A percentile compares a stretch with the other conserved stretches of the same genome.
Evolutionary conservation across 1,139 yeast species (phyloP).

Genomic region (Hansenula anomala): DNA sequence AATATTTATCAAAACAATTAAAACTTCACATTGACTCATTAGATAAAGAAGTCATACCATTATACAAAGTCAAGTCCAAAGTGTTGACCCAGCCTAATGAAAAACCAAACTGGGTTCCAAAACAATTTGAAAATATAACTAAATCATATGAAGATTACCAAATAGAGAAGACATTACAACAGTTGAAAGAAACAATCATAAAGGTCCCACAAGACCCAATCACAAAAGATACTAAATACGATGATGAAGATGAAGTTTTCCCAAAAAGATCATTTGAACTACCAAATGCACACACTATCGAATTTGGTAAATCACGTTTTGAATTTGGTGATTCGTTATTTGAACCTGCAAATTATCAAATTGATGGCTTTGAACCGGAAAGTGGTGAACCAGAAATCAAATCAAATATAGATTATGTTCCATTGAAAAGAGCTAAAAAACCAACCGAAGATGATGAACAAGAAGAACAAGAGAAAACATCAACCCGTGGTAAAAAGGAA

Average conservation of each 20-base stretch:
- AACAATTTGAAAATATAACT: conserved; percentile 28
- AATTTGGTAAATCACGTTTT: conserved; percentile 57
- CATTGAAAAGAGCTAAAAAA: conserved; percentile 51
- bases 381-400: conserved; percentile 24
- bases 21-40: conserved; percentile 13
- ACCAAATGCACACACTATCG: conserved; percentile 62
- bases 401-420: conserved; percentile 55
- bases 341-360: conserved; percentile 45
- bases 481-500: conserved; percentile 13
- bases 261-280: conserved; percentile 63
- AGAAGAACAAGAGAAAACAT: no score
- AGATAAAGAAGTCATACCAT: conserved; percentile 21
- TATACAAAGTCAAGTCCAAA: conserved; percentile 23
- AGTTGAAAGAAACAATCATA: conserved; percentile 58
- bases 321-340: conserved; percentile 72
- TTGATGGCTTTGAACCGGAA: conserved; percentile 20
- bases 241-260: conserved; percentile 11
- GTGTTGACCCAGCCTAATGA: conserved; percentile 11
- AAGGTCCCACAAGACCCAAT: conserved; percentile 34
- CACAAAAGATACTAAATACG: conserved; percentile 6
- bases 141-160: conserved; percentile 34
- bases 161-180: conserved; percentile 35
- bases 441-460: conserved; percentile 25
- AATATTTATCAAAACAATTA: conserved; percentile 44
- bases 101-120: conserved; percentile 24